These are phyloP conservation scores for Colletotrichum sp. DNA, from an alignment of 2,329 filamentous ascomycete genomes.

Conservation along the genomic window DNA sequence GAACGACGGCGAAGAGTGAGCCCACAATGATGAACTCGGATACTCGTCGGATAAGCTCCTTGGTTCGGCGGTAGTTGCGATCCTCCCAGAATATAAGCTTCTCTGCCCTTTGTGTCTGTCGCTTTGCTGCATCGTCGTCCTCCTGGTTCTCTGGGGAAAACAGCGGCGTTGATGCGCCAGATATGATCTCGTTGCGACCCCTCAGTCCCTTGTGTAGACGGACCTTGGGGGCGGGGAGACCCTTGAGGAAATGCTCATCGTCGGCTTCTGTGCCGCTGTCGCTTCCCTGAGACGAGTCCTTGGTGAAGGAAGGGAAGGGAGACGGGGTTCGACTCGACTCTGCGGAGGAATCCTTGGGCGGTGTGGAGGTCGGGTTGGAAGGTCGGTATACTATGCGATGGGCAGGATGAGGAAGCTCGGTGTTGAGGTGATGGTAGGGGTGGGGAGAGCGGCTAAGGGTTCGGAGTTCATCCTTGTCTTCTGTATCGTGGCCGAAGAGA, in stretches of 20 bases:
- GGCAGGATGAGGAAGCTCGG: slow-evolving; percentile 58
- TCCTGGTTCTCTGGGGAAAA: slow-evolving; percentile 53
- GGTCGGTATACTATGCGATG: slow-evolving; percentile 35
- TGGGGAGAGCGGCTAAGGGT: slow-evolving; percentile 67
- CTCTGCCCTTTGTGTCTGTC: slow-evolving; percentile 1
- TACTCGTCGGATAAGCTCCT: slow-evolving; percentile 56
- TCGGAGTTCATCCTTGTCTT: slow-evolving; percentile 47
- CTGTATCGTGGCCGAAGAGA: slow-evolving; percentile 34
- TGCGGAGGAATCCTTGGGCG: slow-evolving; percentile 19
- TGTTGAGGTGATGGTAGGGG: slow-evolving; percentile 67
- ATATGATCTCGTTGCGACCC: slow-evolving; percentile 59
- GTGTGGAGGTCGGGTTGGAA: slow-evolving; percentile 4
- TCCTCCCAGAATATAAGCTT: slow-evolving; percentile 23
- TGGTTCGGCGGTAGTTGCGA: slow-evolving; percentile 44
- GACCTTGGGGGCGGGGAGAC: slow-evolving; percentile 78
- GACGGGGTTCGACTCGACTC: slow-evolving; percentile 25
- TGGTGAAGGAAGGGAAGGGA: slow-evolving; percentile 39
- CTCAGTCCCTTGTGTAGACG: slow-evolving; percentile 80
- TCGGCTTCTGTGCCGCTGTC: slow-evolving; percentile 96
- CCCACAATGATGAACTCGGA: slow-evolving; percentile 58
- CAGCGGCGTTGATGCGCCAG: slow-evolving; percentile 60
- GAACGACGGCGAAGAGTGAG: slow-evolving; percentile 53
- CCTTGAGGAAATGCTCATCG: slow-evolving; percentile 88
- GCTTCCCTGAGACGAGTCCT: slow-evolving; percentile 68
- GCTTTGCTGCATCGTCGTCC: slow-evolving; percentile 30